Evolutionary conservation across 2,329 filamentous ascomycete species (phyloP), one percentile per base, ranked within the genome.

Genomic region (Arthroderma uncinatum): DNA sequence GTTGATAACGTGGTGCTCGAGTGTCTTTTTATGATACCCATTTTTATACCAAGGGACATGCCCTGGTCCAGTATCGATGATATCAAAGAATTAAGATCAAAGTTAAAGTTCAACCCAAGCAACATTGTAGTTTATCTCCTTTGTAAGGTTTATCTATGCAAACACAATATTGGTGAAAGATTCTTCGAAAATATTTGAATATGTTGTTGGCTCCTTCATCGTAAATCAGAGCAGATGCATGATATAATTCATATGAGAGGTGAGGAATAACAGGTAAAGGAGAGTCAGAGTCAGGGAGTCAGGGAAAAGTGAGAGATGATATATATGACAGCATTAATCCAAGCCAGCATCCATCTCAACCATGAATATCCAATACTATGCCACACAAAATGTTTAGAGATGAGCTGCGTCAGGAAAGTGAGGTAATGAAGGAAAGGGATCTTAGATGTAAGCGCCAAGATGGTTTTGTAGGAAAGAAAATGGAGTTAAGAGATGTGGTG

Each of bases 291-390:
- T 40, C 12, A 23, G 36, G 16, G 21, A 21, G 39, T 47, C 30
- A 25, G 30, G 16, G 25, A 21, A 48, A 36, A 16, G 30, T 30
- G 23, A 55, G 12, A 39, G 7, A 25, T 28, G 36, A 40, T 50
- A 53, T 57, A n/a, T 52, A 53, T 39, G 28, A 52, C 33, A 57
- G 23, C 55, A 57, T 57, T 39, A 57, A 25, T 57, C 55, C 34
- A 48, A 40, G 23, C 23, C 44, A n/a, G 30, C 47, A 37, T 52
- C 33, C 37, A 33, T 40, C 53, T 37, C 19, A 55, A 55, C 30
- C 55, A 50, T 50, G 44, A 33, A 50, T 50, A 50, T n/a, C 42
- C 44, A 50, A 50, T 30, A 50, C n/a, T 33, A 30, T 50, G 44
- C 44, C 44, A 50, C 44, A 50, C 23, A 16, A 50, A 33, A 50